A percentile compares a stretch with the other conserved stretches of the same genome.
Conservation (phyloP, 78 protist genomes). For the Trichosphaerium sp. region DNA sequence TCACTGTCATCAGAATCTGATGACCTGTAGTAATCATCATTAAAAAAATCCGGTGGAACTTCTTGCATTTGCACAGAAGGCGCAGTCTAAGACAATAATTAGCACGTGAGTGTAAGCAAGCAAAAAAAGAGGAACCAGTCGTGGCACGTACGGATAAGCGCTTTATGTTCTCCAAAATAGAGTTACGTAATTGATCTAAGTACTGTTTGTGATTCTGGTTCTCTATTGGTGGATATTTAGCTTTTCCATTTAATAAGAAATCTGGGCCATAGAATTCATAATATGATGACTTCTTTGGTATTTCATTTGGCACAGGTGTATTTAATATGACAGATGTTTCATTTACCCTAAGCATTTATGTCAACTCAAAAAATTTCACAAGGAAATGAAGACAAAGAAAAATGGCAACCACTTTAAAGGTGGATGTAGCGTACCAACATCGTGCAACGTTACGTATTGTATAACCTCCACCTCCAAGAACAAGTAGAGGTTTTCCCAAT, state of each 20-base stretch:
- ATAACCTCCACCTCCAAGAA: constrained; percentile 97
- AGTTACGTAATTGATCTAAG: constrained; percentile 21
- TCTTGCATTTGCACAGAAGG: constrained; percentile 25
- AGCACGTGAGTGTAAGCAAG: background rate
- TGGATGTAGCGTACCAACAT: constrained; percentile 96
- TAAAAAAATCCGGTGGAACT: constrained; percentile 40
- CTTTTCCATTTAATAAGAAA: constrained; percentile 51
- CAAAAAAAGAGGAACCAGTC: background rate
- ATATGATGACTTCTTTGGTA: constrained; percentile 88
- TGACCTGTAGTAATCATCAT: too few species aligned
- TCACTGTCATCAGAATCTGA: too few species aligned
- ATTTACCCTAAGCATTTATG: too few species aligned
- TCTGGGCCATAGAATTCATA: constrained; percentile 92
- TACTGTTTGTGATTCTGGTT: constrained; percentile 37
- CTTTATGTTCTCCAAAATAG: background rate
- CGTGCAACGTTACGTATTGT: constrained; percentile 83
- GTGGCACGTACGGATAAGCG: too few species aligned
- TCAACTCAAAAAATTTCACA: too few species aligned
- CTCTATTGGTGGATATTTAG: constrained; percentile 24
- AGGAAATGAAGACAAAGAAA: too few species aligned
- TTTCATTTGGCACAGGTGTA: constrained; percentile 28
- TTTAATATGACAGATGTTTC: constrained; percentile 47
- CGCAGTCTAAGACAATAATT: background rate
- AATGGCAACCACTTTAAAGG: too few species aligned
- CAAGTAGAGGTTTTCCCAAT: constrained; percentile 73